Conservation (phyloP, 257 asterid species). For the Nicotiana sylvestris region DNA sequence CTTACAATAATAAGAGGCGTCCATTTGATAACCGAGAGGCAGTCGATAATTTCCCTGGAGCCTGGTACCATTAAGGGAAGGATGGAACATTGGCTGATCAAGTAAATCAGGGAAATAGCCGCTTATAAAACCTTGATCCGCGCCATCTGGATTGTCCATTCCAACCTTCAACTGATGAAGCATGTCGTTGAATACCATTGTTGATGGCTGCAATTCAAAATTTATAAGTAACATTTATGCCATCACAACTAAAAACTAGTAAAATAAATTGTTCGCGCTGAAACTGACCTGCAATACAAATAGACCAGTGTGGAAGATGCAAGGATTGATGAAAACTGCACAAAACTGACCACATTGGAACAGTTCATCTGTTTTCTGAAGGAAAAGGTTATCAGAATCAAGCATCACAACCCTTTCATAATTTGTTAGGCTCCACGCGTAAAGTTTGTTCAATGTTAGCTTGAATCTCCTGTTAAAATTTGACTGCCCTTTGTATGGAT, state of each 20-base stretch:
- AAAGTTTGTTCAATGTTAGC: conserved; percentile 74
- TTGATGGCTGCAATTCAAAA: conserved; percentile 57
- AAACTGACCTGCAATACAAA: conserved; percentile 73
- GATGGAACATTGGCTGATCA: conserved; percentile 61
- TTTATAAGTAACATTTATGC: neutral
- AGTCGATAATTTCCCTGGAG: conserved; percentile 75
- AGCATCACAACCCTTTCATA: conserved; percentile 88
- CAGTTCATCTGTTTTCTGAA: conserved; percentile 62
- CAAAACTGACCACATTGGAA: conserved; percentile 92
- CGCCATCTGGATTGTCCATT: conserved; percentile 82
- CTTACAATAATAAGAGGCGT: conserved; percentile 93
- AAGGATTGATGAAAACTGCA: conserved; percentile 89
- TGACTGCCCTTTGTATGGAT: conserved; percentile 51
- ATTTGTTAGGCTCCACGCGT: conserved; percentile 83
- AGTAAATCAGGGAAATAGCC: conserved; percentile 70
- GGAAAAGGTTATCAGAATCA: conserved; percentile 89
- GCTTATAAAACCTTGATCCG: conserved; percentile 87
- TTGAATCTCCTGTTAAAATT: conserved; percentile 63
- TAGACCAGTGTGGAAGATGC: conserved; percentile 95
- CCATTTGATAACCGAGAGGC: conserved; percentile 95
- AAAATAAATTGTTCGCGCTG: neutral
- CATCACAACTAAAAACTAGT: neutral
- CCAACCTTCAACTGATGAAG: conserved; percentile 54
- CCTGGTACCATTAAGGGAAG: conserved; percentile 59
- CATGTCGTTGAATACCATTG: conserved; percentile 70